Base-by-base conservation (phyloP, 2,329 filamentous ascomycete species). In the Zalaria sp. region DNA sequence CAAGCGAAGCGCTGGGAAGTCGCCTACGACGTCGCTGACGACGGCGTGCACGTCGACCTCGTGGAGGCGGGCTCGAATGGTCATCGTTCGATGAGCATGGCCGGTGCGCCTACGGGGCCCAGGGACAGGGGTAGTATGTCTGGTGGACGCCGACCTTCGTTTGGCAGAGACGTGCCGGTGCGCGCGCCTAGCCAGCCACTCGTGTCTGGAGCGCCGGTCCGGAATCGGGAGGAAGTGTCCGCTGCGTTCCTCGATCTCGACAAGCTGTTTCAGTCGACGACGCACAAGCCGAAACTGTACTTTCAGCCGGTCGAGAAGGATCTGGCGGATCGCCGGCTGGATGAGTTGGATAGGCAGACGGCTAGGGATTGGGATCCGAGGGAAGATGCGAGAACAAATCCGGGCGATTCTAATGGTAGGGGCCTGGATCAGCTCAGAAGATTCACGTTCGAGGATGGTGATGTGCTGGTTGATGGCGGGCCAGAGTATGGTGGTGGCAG, bases 1-100 rank as follows among this genome's bases (percentile, higher is more conserved):
- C 51, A 54, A 27, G 52, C 49, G 2, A 68, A 79, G 7, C 64
- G 69, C 25, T 93, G 81, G 77, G 83, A 89, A 59, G 75, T 93
- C 5, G 28, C 35, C 6, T 44, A 44, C 10, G 26, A 61, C 42
- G 53, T 59, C 32, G 45, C 53, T 1, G 60, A 60, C 35, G 45
- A 46, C 5, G 47, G 52, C n/a, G 43, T 56, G 41, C 39, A 52
- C 31, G 47, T 62, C 38, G 47, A 58, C 47, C 54, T 58, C 41
- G 57, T 58, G 29, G 54, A 57, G 49, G 50, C 61, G 4, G 57
- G 57, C 8, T 47, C 42, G 10, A 27, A 25, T 18, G 3, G 4
- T 7, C 35, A 39, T 11, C 42, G 42, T 35, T 11, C 34, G 29
- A 40, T 35, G 9, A 41, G 31, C 6, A 31, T 39, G 25, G 25